Evolutionary conservation across 2,329 filamentous ascomycete genomes (phyloP), one percentile per base, ranked within the genome.

Genomic region (Aspergillus flavus): DNA sequence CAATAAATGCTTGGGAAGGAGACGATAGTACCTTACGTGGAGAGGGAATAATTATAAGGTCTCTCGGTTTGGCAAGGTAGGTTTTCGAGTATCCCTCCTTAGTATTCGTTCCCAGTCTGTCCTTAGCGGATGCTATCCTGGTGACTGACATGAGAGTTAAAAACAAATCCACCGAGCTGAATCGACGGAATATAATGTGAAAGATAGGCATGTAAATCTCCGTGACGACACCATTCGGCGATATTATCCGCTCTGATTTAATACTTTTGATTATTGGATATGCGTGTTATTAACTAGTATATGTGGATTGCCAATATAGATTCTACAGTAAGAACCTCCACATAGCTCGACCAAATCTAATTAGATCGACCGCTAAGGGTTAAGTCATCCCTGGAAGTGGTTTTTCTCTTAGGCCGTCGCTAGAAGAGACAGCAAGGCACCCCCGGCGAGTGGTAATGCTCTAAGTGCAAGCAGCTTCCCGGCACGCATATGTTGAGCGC

Each of bases 301-400:
- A 7, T 41, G 19, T 41, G 39, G 39, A n/a, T 9, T 19, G 6
- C 6, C 16, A 7, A 41, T 41, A 6, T n/a, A 4, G 7, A 41
- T 9, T 41, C 16, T 41, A n/a, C 3, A 19, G 39, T 10, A 41
- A 16, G 16, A n/a, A 41, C 7, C 39, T 41, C 39, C 7, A 41
- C 7, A n/a, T 4, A 19, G 9, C 16, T 3, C 19, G 39, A 19
- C 39, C 19, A 41, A 41, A n/a, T 5, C 14, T 34, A 34, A 28
- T 14, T 0, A n/a, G 19, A 6, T n/a, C 14, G 1, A 2, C 34
- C 9, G 19, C 2, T 3, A 2, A 41, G 3, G 16, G 7, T 41
- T 19, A 41, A 9, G 10, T 1, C 7, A 10, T 41, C 16, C 16
- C 39, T n/a, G 4, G 39, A 9, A 1, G 39, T 41, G 7, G 39